A percentile compares a stretch with the other conserved stretches of the same genome.
Evolutionary conservation across 1,284 basidiomycete genomes (phyloP).

Genomic region (Ganoderma resinaceum): DNA sequence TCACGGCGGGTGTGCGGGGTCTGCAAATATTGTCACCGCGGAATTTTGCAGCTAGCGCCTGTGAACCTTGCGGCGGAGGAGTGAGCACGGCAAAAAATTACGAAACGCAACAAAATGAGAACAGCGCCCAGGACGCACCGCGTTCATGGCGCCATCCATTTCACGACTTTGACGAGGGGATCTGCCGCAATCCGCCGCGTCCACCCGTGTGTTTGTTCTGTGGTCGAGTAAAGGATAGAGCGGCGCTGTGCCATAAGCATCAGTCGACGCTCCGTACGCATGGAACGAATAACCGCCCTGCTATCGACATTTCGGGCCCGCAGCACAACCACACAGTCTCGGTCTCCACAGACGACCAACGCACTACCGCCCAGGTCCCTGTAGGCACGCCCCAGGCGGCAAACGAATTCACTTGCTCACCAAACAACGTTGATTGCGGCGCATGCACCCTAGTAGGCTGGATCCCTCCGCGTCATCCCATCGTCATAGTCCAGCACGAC

Average conservation of each 20-base stretch:
- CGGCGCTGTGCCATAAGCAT: too few relatives aligned
- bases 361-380: not conserved
- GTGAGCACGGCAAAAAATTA: not conserved
- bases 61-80: not conserved
- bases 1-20: not conserved
- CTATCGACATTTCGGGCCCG: not conserved
- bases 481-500: not conserved
- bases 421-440: not conserved
- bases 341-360: not conserved
- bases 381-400: not conserved
- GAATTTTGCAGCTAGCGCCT: not conserved
- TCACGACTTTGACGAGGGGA: not conserved
- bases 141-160: not conserved
- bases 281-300: not conserved
- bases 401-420: not conserved
- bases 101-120: not conserved
- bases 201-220: not conserved
- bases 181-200: not conserved
- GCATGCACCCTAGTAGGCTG: not conserved
- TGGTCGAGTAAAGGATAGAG: not conserved
- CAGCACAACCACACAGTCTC: not conserved
- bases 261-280: not conserved
- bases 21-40: not conserved
- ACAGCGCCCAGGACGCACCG: conserved; percentile 1
- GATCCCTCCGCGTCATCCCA: not conserved